These are phyloP conservation scores for Candida dubliniensis DNA, from an alignment of 1,139 yeast species.

Conservation along the genomic window DNA sequence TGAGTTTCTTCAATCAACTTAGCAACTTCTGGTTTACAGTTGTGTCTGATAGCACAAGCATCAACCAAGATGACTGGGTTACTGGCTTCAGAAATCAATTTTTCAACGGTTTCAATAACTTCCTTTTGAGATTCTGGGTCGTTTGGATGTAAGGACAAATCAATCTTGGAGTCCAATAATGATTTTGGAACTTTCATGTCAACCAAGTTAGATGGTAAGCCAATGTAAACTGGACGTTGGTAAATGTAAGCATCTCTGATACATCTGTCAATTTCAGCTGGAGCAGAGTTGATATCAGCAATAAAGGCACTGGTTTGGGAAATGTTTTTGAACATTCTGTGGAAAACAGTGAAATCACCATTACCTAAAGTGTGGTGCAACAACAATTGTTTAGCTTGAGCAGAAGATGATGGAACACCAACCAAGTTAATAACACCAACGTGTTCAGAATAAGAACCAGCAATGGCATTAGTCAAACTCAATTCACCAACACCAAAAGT, in stretches of 20 bases:
- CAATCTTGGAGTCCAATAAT: conserved; percentile 62
- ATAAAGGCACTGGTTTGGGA: conserved; percentile 65
- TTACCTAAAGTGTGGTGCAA: conserved; percentile 49
- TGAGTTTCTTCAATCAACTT: conserved; percentile 66
- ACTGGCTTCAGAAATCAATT: conserved; percentile 54
- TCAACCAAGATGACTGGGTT: conserved; percentile 79
- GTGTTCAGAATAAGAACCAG: conserved; percentile 45
- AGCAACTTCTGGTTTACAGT: conserved; percentile 60
- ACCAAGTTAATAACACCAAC: conserved; percentile 43
- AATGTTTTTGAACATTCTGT: conserved; percentile 59
- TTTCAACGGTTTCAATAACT: conserved; percentile 58
- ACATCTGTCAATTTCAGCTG: conserved; percentile 69
- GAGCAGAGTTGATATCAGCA: conserved; percentile 62
- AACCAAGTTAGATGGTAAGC: conserved; percentile 79
- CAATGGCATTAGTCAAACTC: conserved; percentile 36
- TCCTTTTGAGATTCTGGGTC: conserved; percentile 72
- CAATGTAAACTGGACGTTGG: conserved; percentile 84
- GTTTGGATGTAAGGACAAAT: conserved; percentile 59
- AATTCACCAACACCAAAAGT: conserved; percentile 41
- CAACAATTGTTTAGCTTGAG: conserved; percentile 39
- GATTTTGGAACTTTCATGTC: conserved; percentile 59
- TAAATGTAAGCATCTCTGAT: conserved; percentile 67
- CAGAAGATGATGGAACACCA: conserved; percentile 39
- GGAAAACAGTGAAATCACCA: conserved; percentile 48
- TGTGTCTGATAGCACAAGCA: conserved; percentile 84